Evolutionary conservation across 768 basidiomycete species (phyloP).

Genomic region (Suillus luteus): DNA sequence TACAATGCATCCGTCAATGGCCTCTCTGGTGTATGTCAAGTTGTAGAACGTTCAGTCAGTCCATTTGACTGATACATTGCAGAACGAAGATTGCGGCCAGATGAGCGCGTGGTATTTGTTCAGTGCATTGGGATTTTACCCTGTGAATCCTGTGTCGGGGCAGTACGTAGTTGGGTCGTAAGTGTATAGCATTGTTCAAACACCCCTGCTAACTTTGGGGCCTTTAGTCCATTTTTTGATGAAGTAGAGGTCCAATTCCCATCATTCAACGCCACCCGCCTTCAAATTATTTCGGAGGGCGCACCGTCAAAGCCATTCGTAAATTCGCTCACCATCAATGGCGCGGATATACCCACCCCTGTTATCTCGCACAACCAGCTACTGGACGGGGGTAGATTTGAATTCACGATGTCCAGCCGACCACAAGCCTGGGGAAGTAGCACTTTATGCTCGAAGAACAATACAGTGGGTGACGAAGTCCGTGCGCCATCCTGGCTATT

Average conservation of each 20-base stretch:
- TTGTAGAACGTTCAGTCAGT: neutral
- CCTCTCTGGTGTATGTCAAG: slow-evolving; percentile 61
- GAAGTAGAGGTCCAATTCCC: slow-evolving; percentile 58
- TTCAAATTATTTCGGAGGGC: slow-evolving; percentile 58
- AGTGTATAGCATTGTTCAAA: slow-evolving; percentile 21
- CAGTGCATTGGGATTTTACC: slow-evolving; percentile 82
- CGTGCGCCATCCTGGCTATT: neutral
- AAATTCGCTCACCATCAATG: slow-evolving; percentile 59
- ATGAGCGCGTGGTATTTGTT: slow-evolving; percentile 92
- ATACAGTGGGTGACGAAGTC: neutral
- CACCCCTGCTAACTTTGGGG: neutral
- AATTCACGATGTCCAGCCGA: slow-evolving; percentile 64
- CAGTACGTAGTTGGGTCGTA: slow-evolving; percentile 78
- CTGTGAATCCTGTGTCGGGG: slow-evolving; percentile 77
- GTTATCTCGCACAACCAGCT: slow-evolving; percentile 65
- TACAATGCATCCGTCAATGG: slow-evolving; percentile 72
- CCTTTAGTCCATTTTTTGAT: slow-evolving; percentile 52
- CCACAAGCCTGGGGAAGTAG: slow-evolving; percentile 47
- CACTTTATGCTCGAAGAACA: slow-evolving; percentile 12
- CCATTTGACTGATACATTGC: neutral
- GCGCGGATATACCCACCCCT: slow-evolving; percentile 41
- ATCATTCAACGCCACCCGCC: slow-evolving; percentile 22
- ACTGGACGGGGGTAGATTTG: slow-evolving; percentile 53
- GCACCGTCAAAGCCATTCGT: slow-evolving; percentile 64
- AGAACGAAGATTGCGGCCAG: slow-evolving; percentile 91